Evolutionary conservation across 2,329 filamentous ascomycete species (phyloP), one percentile per base, ranked within the genome.

Genomic region (Geosmithia flava): DNA sequence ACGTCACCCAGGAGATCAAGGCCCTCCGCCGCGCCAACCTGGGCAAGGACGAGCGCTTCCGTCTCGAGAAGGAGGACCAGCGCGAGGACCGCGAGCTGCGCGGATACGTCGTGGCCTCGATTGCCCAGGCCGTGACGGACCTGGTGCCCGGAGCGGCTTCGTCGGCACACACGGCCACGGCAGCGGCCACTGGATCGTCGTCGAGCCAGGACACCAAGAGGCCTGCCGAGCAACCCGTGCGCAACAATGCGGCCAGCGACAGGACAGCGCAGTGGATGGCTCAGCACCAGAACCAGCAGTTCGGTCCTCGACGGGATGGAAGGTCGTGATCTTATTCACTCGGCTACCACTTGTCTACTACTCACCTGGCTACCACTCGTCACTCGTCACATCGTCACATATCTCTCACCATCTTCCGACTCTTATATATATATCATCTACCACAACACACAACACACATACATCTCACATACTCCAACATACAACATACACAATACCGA

Each of bases 1-100:
- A 90, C 71, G 88, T 96, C 53, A 84, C 93, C 68, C 83, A 90
- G 56, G 93, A 97, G 69, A 93, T 98, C 59, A 87, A 87, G 58
- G 80, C 81, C 52, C 78, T 91, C 58, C 85, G 91, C 58, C 82
- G 93, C 47, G 76, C 80, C 58, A 90, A 94, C 67, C 79, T 95
- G 74, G 74, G 76, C 62, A 95, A 96, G 69, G 83, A 91, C 17
- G 83, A 94, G 57, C 83, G 86, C 50, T 90, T 89, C 66, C 76
- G 80, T 42, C 71, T 93, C 15, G 83, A 90, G 63, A 87, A 87
- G 61, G 87, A 93, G 61, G 87, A 93, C 62, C 75, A 79, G 55
- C 74, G 73, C 45, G 87, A 93, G 61, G 82, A 87, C 58, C 77
- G 78, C 47, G 85, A 93, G 62, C 76, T 93, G 29, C 78, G 85